Conservation (phyloP, 371 early-diverging fungal species). For the Mortierella sp. region DNA sequence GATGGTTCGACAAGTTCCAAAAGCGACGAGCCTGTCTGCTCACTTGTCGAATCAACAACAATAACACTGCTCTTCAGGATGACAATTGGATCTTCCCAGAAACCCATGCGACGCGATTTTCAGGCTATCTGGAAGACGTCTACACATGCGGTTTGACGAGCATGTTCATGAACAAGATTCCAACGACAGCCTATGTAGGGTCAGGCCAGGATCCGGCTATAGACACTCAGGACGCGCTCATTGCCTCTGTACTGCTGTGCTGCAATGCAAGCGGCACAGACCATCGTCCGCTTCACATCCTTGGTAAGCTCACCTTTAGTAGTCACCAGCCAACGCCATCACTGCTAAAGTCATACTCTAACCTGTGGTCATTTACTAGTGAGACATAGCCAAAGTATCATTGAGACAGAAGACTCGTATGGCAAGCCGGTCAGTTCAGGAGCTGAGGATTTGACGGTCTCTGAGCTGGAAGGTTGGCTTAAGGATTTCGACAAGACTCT, state of each 20-base stretch:
- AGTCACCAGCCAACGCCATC: too few relatives aligned
- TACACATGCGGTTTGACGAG: conserved; percentile 9
- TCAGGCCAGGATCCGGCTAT: not conserved
- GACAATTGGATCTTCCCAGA: not conserved
- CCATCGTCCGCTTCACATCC: not conserved
- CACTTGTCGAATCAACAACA: too few relatives aligned
- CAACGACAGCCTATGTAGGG: not conserved
- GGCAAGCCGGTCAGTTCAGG: too few relatives aligned
- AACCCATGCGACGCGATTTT: not conserved
- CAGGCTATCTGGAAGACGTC: not conserved
- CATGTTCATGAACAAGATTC: conserved; percentile 2
- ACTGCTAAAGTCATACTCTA: too few relatives aligned
- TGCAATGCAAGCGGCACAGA: conserved; percentile 9
- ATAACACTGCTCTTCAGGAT: not conserved
- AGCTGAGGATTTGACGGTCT: too few relatives aligned
- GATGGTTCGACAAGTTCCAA: conserved; percentile 5
- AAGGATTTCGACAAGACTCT: too few relatives aligned
- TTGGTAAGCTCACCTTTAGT: not conserved
- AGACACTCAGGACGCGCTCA: not conserved
- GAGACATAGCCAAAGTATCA: too few relatives aligned
- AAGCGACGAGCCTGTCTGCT: not conserved
- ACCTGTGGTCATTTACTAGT: too few relatives aligned
- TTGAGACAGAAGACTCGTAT: too few relatives aligned
- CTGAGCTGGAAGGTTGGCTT: too few relatives aligned
- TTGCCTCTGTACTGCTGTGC: conserved; percentile 8